A percentile compares a stretch with the other conserved stretches of the same genome.
Conservation (phyloP, 2,329 filamentous ascomycete species). For the Trichoderma atroviride region DNA sequence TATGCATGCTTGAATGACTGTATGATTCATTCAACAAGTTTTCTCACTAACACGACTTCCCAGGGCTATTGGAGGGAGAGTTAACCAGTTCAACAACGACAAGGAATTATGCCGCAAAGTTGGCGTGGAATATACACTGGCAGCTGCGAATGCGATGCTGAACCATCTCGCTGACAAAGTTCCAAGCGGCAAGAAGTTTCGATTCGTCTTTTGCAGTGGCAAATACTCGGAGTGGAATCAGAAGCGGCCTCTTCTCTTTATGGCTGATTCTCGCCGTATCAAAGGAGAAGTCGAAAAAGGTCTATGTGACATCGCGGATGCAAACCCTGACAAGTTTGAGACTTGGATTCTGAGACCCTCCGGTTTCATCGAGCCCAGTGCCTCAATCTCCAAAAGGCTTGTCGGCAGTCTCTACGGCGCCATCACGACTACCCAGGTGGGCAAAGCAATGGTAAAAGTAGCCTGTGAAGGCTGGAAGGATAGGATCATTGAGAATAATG, state of each 20-base stretch:
- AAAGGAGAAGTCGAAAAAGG: slow-evolving; percentile 46
- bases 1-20: neutral
- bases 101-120: slow-evolving; percentile 52
- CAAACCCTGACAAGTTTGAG: slow-evolving; percentile 38
- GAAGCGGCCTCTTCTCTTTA: slow-evolving; percentile 41
- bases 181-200: slow-evolving; percentile 41
- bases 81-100: slow-evolving; percentile 50
- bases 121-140: slow-evolving; percentile 62
- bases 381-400: slow-evolving; percentile 33
- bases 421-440: slow-evolving; percentile 43
- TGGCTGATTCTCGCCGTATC: slow-evolving; percentile 43
- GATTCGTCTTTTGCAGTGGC: slow-evolving; percentile 49
- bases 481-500: slow-evolving; percentile 41
- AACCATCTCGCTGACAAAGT: slow-evolving; percentile 37
- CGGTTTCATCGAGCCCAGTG: slow-evolving; percentile 36
- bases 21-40: neutral
- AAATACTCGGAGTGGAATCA: slow-evolving; percentile 41
- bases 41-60: neutral
- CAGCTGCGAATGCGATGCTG: slow-evolving; percentile 60
- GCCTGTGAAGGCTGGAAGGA: slow-evolving; percentile 42
- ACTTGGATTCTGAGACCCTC: slow-evolving; percentile 44
- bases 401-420: slow-evolving; percentile 36
- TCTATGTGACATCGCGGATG: slow-evolving; percentile 44
- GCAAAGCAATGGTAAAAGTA: slow-evolving; percentile 42
- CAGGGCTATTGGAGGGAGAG: slow-evolving; percentile 49